These are phyloP conservation scores for Phytomonas francai DNA, from an alignment of 208 protist species.

Conservation along the genomic window DNA sequence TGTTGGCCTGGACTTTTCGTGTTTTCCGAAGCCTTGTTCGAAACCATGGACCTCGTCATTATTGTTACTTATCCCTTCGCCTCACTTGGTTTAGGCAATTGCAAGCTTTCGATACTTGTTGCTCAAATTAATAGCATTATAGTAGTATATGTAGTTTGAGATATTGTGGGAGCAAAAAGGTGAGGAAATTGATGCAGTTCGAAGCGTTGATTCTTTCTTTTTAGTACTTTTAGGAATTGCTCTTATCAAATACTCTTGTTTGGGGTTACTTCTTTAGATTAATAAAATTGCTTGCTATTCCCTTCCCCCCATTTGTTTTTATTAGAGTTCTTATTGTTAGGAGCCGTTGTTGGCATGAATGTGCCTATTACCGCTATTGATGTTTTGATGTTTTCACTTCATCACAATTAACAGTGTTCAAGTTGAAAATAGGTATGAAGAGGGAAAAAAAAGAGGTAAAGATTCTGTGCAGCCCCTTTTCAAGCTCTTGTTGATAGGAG, in stretches of 20 bases:
- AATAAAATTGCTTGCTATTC: not conserved
- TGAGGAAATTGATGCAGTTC: not conserved
- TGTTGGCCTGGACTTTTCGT: slow-evolving; percentile 4
- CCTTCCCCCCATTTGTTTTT: not conserved
- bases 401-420: not conserved
- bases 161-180: not conserved
- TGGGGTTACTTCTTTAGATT: not conserved
- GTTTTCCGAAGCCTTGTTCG: slow-evolving; percentile 2
- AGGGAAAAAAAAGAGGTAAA: not conserved
- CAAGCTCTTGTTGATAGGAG: not conserved
- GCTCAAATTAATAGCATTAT: slow-evolving; percentile 3
- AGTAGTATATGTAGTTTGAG: slow-evolving; percentile 8
- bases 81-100: not conserved
- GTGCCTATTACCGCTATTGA: not conserved
- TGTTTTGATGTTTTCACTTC: not conserved
- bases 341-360: not conserved
- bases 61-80: not conserved
- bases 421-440: not conserved
- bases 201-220: not conserved
- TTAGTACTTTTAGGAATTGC: not conserved
- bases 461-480: not conserved
- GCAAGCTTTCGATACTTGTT: not conserved
- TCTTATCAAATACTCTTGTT: not conserved
- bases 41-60: not conserved
- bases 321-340: not conserved